phyloP scores from a whole-genome alignment of 2,329 filamentous ascomycete genomes.

The Colletotrichum spinosum region DNA sequence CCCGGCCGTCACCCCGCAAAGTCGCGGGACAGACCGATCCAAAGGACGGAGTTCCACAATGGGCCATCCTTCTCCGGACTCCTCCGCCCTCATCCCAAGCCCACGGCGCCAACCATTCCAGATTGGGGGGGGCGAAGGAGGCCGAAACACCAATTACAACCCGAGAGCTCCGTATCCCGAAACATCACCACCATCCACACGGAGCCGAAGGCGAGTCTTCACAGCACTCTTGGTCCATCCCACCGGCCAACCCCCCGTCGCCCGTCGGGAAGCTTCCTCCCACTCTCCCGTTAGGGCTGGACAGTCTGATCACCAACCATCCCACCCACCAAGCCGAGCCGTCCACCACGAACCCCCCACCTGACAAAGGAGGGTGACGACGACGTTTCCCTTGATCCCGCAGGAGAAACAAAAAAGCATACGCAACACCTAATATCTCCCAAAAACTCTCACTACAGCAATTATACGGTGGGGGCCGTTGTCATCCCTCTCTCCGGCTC shows the following conservation, averaged over 20 bases:
- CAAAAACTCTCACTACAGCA: no score
- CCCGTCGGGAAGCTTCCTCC: conserved; percentile 4
- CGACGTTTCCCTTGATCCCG: no score
- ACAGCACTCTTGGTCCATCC: neutral
- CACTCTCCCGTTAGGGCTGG: conserved; percentile 20
- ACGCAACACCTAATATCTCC: no score
- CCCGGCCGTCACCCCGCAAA: neutral
- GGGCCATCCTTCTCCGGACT: neutral
- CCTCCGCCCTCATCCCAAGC: neutral
- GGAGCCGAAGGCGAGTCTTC: neutral
- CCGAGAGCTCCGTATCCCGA: no score
- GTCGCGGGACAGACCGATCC: neutral
- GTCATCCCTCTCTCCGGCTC: no score
- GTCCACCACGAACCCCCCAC: no score
- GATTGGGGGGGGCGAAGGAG: neutral
- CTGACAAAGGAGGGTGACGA: no score
- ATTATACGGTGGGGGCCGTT: no score
- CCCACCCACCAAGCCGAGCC: no score
- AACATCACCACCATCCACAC: no score
- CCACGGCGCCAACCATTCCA: neutral
- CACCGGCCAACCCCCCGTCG: neutral
- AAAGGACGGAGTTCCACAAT: conserved; percentile 4
- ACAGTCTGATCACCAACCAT: neutral
- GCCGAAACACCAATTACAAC: neutral
- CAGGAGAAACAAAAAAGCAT: no score